phyloP scores from a whole-genome alignment of 305 asterid genomes.

The Stenogyne calaminthoides region DNA sequence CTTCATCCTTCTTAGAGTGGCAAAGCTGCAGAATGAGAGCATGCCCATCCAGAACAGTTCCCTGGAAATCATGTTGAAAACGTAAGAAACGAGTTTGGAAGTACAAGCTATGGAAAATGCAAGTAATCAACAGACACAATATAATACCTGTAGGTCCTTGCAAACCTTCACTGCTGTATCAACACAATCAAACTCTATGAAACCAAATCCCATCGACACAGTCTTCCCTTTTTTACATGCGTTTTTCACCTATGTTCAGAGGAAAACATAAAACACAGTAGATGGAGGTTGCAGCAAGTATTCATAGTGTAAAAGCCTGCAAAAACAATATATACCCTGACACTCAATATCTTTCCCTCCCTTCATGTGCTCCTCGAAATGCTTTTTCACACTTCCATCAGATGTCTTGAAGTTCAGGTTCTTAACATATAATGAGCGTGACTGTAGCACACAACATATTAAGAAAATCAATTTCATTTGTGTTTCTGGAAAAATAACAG shows the following conservation, averaged over 20 bases:
- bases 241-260: constrained; percentile 71
- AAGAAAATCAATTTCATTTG: background rate
- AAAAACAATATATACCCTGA: constrained; percentile 61
- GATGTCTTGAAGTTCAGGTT: constrained; percentile 87
- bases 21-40: constrained; percentile 85
- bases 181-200: constrained; percentile 78
- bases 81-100: constrained; percentile 4
- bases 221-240: constrained; percentile 84
- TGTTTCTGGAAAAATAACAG: background rate
- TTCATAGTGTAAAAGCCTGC: constrained; percentile 14
- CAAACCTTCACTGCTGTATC: constrained; percentile 78
- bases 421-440: constrained; percentile 87
- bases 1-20: constrained; percentile 68
- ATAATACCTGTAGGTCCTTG: constrained; percentile 72
- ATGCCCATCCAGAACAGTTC: constrained; percentile 92
- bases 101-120: background rate
- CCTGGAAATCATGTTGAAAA: constrained; percentile 43
- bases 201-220: constrained; percentile 95
- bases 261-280: background rate
- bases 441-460: constrained; percentile 50
- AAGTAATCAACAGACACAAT: constrained; percentile 2
- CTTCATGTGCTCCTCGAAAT: constrained; percentile 68
- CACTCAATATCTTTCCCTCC: constrained; percentile 77
- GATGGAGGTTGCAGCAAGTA: constrained; percentile 16
- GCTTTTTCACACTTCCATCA: constrained; percentile 72